Base-by-base conservation (phyloP, 768 basidiomycete species). In the Plicaturopsis crispa region DNA sequence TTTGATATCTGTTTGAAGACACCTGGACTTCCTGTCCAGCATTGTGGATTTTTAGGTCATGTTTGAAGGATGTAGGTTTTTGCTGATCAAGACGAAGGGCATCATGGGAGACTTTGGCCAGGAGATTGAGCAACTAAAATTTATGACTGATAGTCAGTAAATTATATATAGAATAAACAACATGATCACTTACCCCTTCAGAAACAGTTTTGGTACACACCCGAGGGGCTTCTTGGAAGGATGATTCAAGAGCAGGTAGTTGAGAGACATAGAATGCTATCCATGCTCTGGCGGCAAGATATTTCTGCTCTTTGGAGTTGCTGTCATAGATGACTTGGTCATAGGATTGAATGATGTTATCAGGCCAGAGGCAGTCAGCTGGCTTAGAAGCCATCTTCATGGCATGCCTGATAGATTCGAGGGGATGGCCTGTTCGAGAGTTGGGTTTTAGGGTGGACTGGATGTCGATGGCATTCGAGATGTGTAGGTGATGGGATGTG, bases 401-500 rank as follows among this genome's bases (percentile, higher is more conserved):
- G 1, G 74, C 73, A 45, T 78, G 57, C 44, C 61, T 50, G 45
- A 80, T 66, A 0, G 67, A 59, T 2, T 52, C 54, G 5, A 67
- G 37, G 4, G 74, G 69, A 24, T 60, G 58, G 21, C 72, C 59
- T 52, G 5, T 52, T 36, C 8, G 39, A 24, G 20, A 45, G 23
- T 7, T 11, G 10, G 22, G 35, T 8, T 12, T 34, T 18, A 70
- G 69, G 3, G 62, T 68, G 4, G 71, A 72, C 45, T 80, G 77
- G 16, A 83, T 66, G 48, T 81, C 77, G 26, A 80, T 52, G n/a
- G 64, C 77, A 21, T 69, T 63, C 5, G 54, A 49, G 31, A 81
- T 47, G 26, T 65, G 65, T 17, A 80, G 45, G 26, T 14, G 10
- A 31, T 66, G 53, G 26, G 72, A 64, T 24, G 43, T 47, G 47